A percentile compares a stretch with the other conserved stretches of the same genome.
These are phyloP conservation scores for Trichaptum fuscoviolaceum DNA, from an alignment of 768 basidiomycete species.

Conservation along the genomic window DNA sequence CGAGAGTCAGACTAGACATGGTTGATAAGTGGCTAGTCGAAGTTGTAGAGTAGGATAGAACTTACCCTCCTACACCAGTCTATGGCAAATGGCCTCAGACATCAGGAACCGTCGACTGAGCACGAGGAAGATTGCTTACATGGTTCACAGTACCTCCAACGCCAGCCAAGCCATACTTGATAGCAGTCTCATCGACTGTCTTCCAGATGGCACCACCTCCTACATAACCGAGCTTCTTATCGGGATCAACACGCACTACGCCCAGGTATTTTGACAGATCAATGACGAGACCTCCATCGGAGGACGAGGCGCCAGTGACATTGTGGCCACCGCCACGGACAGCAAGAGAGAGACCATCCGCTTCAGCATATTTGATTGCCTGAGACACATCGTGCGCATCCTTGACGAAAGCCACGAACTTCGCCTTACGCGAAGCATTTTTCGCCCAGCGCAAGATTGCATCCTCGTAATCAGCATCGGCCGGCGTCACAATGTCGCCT, in stretches of 20 bases:
- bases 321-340: constrained; percentile 20
- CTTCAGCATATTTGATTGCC: constrained; percentile 16
- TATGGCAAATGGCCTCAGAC: neutral
- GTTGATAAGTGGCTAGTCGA: neutral
- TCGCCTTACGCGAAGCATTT: constrained; percentile 15
- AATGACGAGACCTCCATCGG: constrained; percentile 21
- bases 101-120: neutral
- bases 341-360: constrained; percentile 16
- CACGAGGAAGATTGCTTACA: neutral
- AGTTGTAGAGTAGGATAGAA: neutral
- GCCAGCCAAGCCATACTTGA: constrained; percentile 18
- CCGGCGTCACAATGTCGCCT: constrained; percentile 17
- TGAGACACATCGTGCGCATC: constrained; percentile 16
- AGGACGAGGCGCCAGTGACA: constrained; percentile 19
- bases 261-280: constrained; percentile 19
- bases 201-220: constrained; percentile 20
- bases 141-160: constrained; percentile 7
- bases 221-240: constrained; percentile 15
- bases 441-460: constrained; percentile 18
- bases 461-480: constrained; percentile 14
- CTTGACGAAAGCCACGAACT: constrained; percentile 15
- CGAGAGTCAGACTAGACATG: constrained; percentile 14
- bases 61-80: constrained; percentile 8
- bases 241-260: constrained; percentile 16
- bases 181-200: constrained; percentile 18